phyloP scores from a whole-genome alignment of 208 protist species.

The Leishmania tarentolae region DNA sequence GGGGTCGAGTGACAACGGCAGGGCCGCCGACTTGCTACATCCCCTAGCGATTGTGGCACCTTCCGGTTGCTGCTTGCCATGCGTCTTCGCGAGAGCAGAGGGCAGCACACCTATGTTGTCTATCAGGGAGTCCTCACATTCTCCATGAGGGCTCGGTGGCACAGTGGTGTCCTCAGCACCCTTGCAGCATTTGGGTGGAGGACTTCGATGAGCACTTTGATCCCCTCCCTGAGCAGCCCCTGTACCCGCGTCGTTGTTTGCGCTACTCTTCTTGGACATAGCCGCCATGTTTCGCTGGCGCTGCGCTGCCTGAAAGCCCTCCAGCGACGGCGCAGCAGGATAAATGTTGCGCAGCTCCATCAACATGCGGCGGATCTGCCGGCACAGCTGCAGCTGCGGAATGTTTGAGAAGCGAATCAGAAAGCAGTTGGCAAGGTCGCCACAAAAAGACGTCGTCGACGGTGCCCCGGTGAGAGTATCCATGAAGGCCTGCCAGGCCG shows the following conservation, averaged over 20 bases:
- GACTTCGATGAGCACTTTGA: not conserved
- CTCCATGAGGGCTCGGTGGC: not conserved
- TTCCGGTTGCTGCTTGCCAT: not conserved
- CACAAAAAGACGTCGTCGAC: not conserved
- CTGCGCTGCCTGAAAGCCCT: conserved; percentile 39
- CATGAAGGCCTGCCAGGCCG: not conserved
- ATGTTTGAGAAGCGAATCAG: conserved; percentile 51
- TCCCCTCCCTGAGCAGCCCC: not conserved
- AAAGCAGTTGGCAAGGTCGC: conserved; percentile 20
- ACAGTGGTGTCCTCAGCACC: not conserved
- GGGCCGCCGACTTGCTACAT: no score
- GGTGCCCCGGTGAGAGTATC: not conserved
- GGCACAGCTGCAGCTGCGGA: conserved; percentile 56
- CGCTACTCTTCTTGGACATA: conserved; percentile 14
- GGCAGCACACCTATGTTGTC: not conserved
- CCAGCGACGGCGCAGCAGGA: conserved; percentile 25
- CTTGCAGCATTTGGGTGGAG: not conserved
- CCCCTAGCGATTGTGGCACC: not conserved
- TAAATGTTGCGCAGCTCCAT: conserved; percentile 33
- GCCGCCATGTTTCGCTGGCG: conserved; percentile 35
- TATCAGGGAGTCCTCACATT: not conserved
- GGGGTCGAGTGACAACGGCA: conserved; percentile 13
- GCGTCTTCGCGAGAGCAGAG: not conserved
- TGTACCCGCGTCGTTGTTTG: not conserved
- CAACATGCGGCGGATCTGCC: conserved; percentile 50